These are phyloP conservation scores for Scytalidium lignicola DNA, from an alignment of 2,329 filamentous ascomycete species.

Conservation along the genomic window DNA sequence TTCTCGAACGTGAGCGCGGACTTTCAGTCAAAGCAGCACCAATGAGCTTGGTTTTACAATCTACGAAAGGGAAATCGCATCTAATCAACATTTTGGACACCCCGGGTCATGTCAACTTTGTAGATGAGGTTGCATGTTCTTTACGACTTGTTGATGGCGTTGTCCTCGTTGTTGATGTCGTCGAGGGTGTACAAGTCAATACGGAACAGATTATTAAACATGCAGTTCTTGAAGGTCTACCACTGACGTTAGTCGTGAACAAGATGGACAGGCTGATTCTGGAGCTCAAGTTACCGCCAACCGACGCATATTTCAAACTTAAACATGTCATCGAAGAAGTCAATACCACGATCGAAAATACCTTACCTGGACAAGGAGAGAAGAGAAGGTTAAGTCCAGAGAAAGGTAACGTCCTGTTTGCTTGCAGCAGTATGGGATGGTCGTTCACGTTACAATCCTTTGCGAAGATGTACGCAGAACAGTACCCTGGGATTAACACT, in stretches of 20 bases:
- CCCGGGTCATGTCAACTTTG: constrained; percentile 96
- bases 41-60: constrained; percentile 88
- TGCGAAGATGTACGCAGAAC: constrained; percentile 92
- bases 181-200: constrained; percentile 98
- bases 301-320: constrained; percentile 96
- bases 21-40: constrained; percentile 89
- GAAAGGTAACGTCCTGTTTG: constrained; percentile 97
- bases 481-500: constrained; percentile 71
- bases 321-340: constrained; percentile 99
- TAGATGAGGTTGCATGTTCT: constrained; percentile 89
- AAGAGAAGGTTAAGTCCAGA: constrained; percentile 83
- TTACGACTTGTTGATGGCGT: constrained; percentile 86
- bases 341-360: constrained; percentile 90
- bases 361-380: constrained; percentile 74
- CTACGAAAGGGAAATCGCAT: constrained; percentile 89
- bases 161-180: constrained; percentile 89
- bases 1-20: constrained; percentile 83
- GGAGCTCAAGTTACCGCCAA: constrained; percentile 88
- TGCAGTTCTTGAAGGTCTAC: constrained; percentile 82
- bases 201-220: constrained; percentile 97
- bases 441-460: constrained; percentile 94
- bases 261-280: constrained; percentile 95
- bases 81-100: constrained; percentile 94
- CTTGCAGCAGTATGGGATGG: constrained; percentile 91
- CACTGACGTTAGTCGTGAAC: constrained; percentile 87